These are phyloP conservation scores for Malassezia arunalokei DNA, from an alignment of 1,284 basidiomycete genomes.

Conservation along the genomic window DNA sequence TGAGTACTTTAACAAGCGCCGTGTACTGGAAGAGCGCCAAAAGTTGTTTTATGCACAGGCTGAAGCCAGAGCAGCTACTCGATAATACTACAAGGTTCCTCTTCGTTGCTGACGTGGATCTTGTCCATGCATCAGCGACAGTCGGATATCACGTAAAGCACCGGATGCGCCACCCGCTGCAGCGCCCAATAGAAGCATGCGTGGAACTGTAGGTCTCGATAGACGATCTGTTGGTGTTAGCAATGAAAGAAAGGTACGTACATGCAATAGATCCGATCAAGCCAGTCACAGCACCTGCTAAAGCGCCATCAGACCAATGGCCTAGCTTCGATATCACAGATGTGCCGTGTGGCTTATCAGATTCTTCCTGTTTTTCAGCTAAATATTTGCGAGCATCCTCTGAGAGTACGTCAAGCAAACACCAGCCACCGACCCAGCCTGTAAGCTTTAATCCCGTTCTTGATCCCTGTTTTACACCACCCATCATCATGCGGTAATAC, in stretches of 20 bases:
- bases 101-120: background rate
- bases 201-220: background rate
- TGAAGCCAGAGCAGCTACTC: conserved; percentile 3
- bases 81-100: background rate
- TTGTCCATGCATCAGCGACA: background rate
- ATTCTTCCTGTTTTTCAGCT: background rate
- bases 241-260: conserved; percentile 3
- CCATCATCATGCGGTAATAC: conserved; percentile 39
- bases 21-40: conserved; percentile 41
- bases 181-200: conserved; percentile 10
- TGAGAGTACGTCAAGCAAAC: conserved; percentile 22
- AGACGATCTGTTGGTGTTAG: conserved; percentile 2
- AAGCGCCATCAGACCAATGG: conserved; percentile 31
- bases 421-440: conserved; percentile 30
- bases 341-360: background rate
- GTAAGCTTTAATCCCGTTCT: conserved; percentile 25
- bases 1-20: conserved; percentile 44
- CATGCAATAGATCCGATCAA: conserved; percentile 19
- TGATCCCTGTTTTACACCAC: conserved; percentile 26
- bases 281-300: conserved; percentile 26
- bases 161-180: conserved; percentile 10
- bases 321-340: conserved; percentile 16
- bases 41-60: conserved; percentile 29
- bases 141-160: conserved; percentile 15
- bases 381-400: conserved; percentile 1